Conservation (phyloP, 129 eudicot genomes). For the Smallanthus sonchifolius region DNA sequence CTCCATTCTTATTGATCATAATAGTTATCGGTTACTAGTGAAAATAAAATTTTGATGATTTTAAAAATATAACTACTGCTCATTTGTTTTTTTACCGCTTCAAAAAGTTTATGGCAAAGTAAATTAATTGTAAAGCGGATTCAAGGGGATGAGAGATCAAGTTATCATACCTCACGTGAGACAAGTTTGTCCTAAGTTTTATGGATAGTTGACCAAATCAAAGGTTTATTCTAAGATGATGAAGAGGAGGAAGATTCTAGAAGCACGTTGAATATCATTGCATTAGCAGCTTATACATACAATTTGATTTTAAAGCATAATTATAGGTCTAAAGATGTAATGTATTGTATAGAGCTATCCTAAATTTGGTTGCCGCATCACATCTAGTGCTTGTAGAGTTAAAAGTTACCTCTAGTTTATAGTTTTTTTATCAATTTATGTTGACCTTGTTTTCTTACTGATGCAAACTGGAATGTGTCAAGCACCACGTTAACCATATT, state of each 20-base stretch:
- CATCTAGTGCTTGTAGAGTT: neutral
- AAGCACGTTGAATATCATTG: neutral
- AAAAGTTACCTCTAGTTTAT: neutral
- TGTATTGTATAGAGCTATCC: neutral
- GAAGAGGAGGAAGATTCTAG: neutral
- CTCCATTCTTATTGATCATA: neutral
- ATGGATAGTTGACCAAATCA: constrained; percentile 5
- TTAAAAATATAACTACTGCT: neutral
- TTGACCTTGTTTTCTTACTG: neutral
- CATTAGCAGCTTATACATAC: neutral
- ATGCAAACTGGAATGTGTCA: neutral
- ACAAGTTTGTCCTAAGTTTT: neutral
- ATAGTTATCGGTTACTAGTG: neutral
- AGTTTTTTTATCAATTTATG: neutral
- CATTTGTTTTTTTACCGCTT: no score
- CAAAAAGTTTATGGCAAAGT: neutral
- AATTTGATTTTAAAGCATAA: neutral
- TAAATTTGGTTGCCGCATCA: neutral
- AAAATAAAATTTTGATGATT: neutral
- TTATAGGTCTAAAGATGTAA: neutral
- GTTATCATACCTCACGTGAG: neutral
- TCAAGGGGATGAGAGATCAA: neutral
- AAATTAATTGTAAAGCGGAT: neutral
- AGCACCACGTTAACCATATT: neutral
- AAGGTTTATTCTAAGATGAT: neutral